These are phyloP conservation scores for Aspergillus baeticus DNA, from an alignment of 495 filamentous ascomycete species.

Conservation along the genomic window DNA sequence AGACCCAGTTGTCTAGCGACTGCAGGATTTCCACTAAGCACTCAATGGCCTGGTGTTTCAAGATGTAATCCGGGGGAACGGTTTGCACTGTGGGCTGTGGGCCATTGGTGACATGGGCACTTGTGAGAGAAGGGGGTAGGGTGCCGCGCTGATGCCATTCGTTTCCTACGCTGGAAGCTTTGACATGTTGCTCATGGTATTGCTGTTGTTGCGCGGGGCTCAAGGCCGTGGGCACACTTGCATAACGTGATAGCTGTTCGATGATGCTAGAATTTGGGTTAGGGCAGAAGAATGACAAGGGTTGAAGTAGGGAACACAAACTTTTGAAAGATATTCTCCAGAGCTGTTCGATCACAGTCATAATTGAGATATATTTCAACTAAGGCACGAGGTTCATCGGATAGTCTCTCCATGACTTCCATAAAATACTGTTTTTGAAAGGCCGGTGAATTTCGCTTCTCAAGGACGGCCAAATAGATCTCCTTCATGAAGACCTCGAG, in stretches of 20 bases:
- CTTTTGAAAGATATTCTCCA: constrained; percentile 96
- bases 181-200: constrained; percentile 74
- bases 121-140: constrained; percentile 80
- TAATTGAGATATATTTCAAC: constrained; percentile 99
- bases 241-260: constrained; percentile 85
- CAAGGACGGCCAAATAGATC: constrained; percentile 92
- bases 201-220: constrained; percentile 75
- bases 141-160: constrained; percentile 87
- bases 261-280: constrained; percentile 56
- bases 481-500: constrained; percentile 98
- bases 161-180: constrained; percentile 48
- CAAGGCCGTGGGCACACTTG: constrained; percentile 71
- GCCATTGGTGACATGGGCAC: constrained; percentile 61
- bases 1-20: constrained; percentile 90
- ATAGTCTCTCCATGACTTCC: constrained; percentile 77
- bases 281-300: neutral
- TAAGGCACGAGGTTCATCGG: constrained; percentile 79
- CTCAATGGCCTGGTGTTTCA: constrained; percentile 86
- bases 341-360: constrained; percentile 86
- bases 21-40: constrained; percentile 83
- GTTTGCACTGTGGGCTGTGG: constrained; percentile 48
- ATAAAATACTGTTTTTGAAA: constrained; percentile 93
- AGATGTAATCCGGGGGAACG: constrained; percentile 78
- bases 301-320: constrained; percentile 19
- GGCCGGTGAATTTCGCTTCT: constrained; percentile 78